These are phyloP conservation scores for Boehmeria nivea DNA, from an alignment of 306 rosid species.

Conservation along the genomic window DNA sequence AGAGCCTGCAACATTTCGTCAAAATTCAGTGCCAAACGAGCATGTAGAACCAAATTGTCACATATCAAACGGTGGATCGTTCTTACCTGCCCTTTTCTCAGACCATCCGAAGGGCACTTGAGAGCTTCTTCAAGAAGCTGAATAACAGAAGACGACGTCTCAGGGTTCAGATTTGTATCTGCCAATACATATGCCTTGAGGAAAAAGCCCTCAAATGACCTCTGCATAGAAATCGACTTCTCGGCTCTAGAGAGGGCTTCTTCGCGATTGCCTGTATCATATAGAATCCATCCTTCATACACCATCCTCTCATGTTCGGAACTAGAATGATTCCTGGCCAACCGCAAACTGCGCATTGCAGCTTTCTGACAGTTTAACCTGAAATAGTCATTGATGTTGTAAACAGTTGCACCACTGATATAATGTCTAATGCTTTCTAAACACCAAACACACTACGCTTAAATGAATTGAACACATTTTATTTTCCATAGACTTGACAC, in stretches of 20 bases:
- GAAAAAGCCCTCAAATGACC: constrained; percentile 79
- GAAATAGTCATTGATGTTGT: constrained; percentile 5
- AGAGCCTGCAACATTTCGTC: constrained; percentile 49
- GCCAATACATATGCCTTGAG: constrained; percentile 74
- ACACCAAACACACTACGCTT: not conserved
- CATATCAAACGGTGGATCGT: not conserved
- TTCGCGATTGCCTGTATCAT: constrained; percentile 66
- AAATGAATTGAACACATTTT: too few relatives aligned
- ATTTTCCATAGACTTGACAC: too few relatives aligned
- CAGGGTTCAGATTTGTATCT: constrained; percentile 51
- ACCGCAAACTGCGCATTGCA: constrained; percentile 67
- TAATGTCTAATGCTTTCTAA: not conserved
- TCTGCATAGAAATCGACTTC: constrained; percentile 53
- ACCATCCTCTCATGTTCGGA: constrained; percentile 68
- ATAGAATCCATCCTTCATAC: constrained; percentile 90
- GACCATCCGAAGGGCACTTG: constrained; percentile 81
- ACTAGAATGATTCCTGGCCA: constrained; percentile 66
- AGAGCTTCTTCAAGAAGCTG: constrained; percentile 74
- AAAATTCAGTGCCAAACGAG: constrained; percentile 23
- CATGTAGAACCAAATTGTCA: not conserved
- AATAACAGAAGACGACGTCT: constrained; percentile 55
- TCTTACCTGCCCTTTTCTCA: constrained; percentile 87
- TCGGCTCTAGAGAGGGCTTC: constrained; percentile 63
- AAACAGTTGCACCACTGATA: not conserved
- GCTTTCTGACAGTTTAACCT: constrained; percentile 86